Evolutionary conservation across 345 rosid species (phyloP).

Genomic region (Euphorbia lathyris): DNA sequence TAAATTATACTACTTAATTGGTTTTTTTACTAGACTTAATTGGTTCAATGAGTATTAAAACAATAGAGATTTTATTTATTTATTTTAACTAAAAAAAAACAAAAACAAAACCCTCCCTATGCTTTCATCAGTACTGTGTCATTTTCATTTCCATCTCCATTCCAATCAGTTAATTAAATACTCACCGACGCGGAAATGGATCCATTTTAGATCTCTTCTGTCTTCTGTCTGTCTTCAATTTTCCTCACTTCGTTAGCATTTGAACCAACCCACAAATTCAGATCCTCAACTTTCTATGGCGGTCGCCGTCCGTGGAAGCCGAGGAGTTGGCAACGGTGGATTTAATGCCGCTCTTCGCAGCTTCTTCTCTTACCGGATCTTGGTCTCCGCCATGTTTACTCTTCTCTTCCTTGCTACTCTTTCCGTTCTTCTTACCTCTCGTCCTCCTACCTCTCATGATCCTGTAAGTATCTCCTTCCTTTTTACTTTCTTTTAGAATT

Average conservation of each 20-base stretch:
- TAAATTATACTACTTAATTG: too few species aligned
- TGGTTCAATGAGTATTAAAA: too few species aligned
- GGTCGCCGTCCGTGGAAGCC: slow-evolving; percentile 70
- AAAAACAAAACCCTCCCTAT: not conserved
- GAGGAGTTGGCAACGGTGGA: slow-evolving; percentile 49
- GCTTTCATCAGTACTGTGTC: not conserved
- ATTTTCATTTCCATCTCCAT: not conserved
- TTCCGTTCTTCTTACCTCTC: slow-evolving; percentile 65
- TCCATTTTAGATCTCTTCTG: slow-evolving; percentile 4
- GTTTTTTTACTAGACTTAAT: too few species aligned
- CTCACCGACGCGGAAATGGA: slow-evolving; percentile 16
- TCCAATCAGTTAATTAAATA: not conserved
- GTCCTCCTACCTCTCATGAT: slow-evolving; percentile 41
- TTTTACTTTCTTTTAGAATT: not conserved
- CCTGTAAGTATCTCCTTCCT: slow-evolving; percentile 39
- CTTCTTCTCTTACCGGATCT: slow-evolving; percentile 72
- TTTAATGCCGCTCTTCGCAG: slow-evolving; percentile 43
- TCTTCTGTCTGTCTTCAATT: not conserved
- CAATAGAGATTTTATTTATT: too few species aligned
- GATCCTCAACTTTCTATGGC: slow-evolving; percentile 46
- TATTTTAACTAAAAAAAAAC: not conserved
- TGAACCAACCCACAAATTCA: not conserved
- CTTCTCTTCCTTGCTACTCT: slow-evolving; percentile 74
- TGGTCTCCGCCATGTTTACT: slow-evolving; percentile 79
- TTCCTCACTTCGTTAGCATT: not conserved